Evolutionary conservation across 805 yeast species (phyloP).

Genomic region (Metschnikowia cubensis): DNA sequence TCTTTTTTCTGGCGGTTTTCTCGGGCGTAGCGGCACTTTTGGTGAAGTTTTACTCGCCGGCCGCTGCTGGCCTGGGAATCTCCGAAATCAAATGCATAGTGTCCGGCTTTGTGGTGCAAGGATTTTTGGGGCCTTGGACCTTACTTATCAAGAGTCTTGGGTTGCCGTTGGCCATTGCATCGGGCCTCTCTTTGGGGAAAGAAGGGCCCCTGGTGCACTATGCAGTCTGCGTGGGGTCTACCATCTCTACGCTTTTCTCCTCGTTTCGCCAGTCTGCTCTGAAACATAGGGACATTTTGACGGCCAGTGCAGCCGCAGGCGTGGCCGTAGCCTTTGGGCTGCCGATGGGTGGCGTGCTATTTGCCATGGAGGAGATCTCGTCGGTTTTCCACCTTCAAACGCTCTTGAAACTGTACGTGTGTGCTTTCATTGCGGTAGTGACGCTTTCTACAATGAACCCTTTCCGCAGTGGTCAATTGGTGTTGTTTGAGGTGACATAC

Average conservation of each 20-base stretch:
- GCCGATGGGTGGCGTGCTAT: conserved; percentile 94
- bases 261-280: conserved; percentile 44
- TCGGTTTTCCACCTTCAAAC: conserved; percentile 69
- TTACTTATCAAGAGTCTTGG: conserved; percentile 72
- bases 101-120: conserved; percentile 78
- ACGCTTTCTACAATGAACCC: conserved; percentile 82
- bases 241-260: conserved; percentile 55
- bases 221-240: conserved; percentile 92
- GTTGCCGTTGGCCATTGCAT: conserved; percentile 85
- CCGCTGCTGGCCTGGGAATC: conserved; percentile 97
- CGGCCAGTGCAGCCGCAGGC: conserved; percentile 96
- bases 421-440: conserved; percentile 83
- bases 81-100: conserved; percentile 94
- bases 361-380: conserved; percentile 88
- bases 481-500: conserved; percentile 86
- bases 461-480: conserved; percentile 90
- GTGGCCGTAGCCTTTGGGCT: conserved; percentile 98
- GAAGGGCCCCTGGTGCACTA: conserved; percentile 99
- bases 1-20: conserved; percentile 55
- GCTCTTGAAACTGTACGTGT: conserved; percentile 87
- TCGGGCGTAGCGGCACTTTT: conserved; percentile 63
- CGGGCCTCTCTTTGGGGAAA: conserved; percentile 92
- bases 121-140: conserved; percentile 72
- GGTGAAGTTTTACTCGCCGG: conserved; percentile 72
- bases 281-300: conserved; percentile 55